Conservation (phyloP, 306 rosid genomes). For the Vicia sativa region DNA sequence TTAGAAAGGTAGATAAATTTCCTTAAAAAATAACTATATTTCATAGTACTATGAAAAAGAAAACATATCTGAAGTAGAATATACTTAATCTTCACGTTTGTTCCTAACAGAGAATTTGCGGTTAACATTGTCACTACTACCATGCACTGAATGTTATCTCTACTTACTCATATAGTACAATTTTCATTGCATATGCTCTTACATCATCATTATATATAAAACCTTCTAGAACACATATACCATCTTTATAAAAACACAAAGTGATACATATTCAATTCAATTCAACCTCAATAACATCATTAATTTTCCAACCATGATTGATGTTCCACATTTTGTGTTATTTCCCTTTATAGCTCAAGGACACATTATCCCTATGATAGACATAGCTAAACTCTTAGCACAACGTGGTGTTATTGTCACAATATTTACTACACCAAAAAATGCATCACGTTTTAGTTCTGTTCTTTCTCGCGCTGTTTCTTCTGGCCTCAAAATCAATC, state of each 20-base stretch:
- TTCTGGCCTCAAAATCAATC: conserved; percentile 39
- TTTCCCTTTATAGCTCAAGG: conserved; percentile 51
- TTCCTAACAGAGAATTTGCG: not conserved
- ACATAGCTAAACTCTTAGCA: conserved; percentile 50
- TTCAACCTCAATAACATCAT: not conserved
- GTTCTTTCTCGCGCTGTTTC: conserved; percentile 43
- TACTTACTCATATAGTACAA: conserved; percentile 16
- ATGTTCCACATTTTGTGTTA: conserved; percentile 38
- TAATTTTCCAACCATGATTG: conserved; percentile 31
- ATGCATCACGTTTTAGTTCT: conserved; percentile 41
- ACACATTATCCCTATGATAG: conserved; percentile 48
- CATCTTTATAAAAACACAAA: not conserved
- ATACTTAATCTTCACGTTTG: conserved; percentile 6
- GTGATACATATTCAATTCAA: not conserved
- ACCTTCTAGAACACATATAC: not conserved
- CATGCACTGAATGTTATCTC: not conserved
- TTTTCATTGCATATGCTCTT: conserved; percentile 41
- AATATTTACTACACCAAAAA: conserved; percentile 51
- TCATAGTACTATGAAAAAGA: too few species aligned
- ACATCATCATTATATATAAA: conserved; percentile 23
- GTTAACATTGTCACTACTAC: not conserved
- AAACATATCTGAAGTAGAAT: not conserved
- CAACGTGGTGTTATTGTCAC: conserved; percentile 44
- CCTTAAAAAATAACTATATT: too few species aligned
- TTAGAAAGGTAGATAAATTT: too few species aligned